Conservation (phyloP, 805 yeast genomes). For the Lipomyces chichibuensis region DNA sequence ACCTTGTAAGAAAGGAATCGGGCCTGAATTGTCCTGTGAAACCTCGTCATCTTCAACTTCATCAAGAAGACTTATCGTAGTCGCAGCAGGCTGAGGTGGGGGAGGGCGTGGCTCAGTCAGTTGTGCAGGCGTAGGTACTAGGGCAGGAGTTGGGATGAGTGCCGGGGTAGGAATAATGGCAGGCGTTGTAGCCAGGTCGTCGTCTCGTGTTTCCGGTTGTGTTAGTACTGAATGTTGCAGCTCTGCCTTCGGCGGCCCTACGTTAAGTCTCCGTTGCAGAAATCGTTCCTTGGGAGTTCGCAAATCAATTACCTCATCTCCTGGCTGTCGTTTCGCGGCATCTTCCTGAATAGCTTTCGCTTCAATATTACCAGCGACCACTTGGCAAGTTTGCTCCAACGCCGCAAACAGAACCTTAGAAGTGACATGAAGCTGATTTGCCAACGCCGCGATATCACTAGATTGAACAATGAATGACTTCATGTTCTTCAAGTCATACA, state of each 20-base stretch:
- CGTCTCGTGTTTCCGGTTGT: not conserved
- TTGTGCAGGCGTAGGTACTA: not conserved
- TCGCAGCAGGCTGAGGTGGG: not conserved
- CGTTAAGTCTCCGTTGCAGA: not conserved
- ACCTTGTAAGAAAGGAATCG: not conserved
- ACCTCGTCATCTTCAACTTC: not conserved
- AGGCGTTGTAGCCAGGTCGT: not conserved
- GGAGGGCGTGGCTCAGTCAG: not conserved
- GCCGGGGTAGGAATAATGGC: not conserved
- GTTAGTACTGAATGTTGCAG: not conserved
- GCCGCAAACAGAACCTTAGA: not conserved
- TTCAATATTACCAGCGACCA: not conserved
- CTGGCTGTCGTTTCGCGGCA: not conserved
- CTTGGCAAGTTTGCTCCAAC: not conserved
- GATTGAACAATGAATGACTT: not conserved
- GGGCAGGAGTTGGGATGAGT: conserved; percentile 1
- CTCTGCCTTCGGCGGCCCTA: not conserved
- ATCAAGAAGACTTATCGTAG: not conserved
- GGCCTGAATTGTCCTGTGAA: not conserved
- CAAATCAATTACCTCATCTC: conserved; percentile 1
- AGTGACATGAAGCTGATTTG: not conserved
- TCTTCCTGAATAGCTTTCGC: not conserved
- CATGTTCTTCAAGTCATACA: not conserved
- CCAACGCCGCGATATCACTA: not conserved
- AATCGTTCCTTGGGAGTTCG: not conserved